Evolutionary conservation across 495 filamentous ascomycete genomes (phyloP).

Genomic region (Pyrenopolyporus hunteri): DNA sequence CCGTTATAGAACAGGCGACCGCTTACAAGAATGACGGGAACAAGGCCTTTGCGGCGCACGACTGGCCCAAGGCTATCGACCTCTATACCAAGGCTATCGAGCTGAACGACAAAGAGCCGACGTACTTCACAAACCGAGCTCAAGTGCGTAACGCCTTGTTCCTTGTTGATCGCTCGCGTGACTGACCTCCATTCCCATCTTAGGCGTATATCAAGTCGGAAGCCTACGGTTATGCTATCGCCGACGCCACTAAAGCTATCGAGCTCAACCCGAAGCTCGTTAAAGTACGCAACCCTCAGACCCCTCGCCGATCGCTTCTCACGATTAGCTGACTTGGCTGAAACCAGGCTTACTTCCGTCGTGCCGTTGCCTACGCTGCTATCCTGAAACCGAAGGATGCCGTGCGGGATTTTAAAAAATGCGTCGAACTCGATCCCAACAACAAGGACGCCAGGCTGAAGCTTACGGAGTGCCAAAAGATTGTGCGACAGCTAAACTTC

Average conservation of each 20-base stretch:
- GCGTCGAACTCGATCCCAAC: constrained; percentile 80
- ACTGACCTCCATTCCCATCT: constrained; percentile 43
- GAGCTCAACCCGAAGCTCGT: constrained; percentile 86
- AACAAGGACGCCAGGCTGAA: constrained; percentile 92
- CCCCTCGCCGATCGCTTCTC: neutral
- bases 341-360: constrained; percentile 87
- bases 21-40: constrained; percentile 93
- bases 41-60: constrained; percentile 83
- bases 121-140: constrained; percentile 92
- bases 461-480: constrained; percentile 88
- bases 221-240: constrained; percentile 88
- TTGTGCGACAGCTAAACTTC: constrained; percentile 88
- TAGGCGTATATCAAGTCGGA: constrained; percentile 96
- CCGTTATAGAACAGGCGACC: constrained; percentile 66
- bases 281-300: constrained; percentile 63
- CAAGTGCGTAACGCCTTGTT: constrained; percentile 65
- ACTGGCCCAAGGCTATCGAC: constrained; percentile 85
- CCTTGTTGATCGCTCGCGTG: constrained; percentile 48
- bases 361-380: constrained; percentile 87
- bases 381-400: constrained; percentile 88
- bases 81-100: constrained; percentile 92
- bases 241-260: constrained; percentile 92
- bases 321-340: neutral
- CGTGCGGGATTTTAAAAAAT: constrained; percentile 88
- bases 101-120: constrained; percentile 78